Evolutionary conservation across 2,329 filamentous ascomycete genomes (phyloP).

Genomic region (Trichoderma lentiforme): DNA sequence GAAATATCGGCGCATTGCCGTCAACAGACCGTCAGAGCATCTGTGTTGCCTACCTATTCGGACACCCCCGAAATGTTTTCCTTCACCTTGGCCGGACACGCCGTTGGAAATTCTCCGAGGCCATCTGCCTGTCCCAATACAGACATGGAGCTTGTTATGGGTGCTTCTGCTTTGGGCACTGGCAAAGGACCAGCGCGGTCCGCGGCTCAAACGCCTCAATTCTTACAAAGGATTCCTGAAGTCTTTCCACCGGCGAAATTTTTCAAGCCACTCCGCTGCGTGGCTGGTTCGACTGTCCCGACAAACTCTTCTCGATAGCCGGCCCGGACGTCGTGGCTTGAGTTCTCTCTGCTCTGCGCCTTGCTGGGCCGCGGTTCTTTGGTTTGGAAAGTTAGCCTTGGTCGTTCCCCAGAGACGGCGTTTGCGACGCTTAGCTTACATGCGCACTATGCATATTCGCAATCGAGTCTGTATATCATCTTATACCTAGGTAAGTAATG

Average conservation of each 20-base stretch:
- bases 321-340: neutral
- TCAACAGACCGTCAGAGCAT: neutral
- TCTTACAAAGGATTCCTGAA: neutral
- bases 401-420: neutral
- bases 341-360: neutral
- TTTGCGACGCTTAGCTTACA: neutral
- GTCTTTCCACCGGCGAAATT: neutral
- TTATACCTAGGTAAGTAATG: neutral
- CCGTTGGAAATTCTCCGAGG: constrained; percentile 3
- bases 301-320: neutral
- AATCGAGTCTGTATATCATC: neutral
- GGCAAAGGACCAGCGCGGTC: neutral
- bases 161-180: neutral
- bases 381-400: neutral
- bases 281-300: neutral
- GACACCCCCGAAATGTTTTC: constrained; percentile 7
- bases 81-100: neutral
- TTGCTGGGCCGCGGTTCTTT: neutral
- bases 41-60: neutral
- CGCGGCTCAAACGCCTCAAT: neutral
- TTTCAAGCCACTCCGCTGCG: neutral
- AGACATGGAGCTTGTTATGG: neutral
- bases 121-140: neutral
- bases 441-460: neutral
- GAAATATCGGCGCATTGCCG: neutral